Evolutionary conservation across 108 stramenopile genomes (phyloP), one percentile per base, ranked within the genome.

Genomic region (Hondaea fermentalgiana): DNA sequence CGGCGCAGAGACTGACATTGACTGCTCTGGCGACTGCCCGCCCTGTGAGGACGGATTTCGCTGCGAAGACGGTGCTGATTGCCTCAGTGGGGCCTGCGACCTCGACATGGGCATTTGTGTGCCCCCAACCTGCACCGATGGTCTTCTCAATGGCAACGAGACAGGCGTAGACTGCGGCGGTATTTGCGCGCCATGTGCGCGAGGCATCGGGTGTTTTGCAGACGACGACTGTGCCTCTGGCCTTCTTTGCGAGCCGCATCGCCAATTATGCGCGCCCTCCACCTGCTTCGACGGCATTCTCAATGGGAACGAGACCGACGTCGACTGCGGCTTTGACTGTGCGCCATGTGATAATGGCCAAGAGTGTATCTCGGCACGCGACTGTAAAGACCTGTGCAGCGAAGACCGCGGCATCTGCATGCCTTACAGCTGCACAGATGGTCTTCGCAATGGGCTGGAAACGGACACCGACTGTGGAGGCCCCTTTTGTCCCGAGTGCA

Each of bases 391-490:
- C 6, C 6, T 83, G 16, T 83, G 76, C 51, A 83, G 51, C 28
- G 76, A 83, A 45, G 76, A 83, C 23, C 45, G 51, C 3, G 76
- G 51, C 45, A 35, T 83, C 51, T 83, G 76, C 51, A 83, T 83
- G 76, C 76, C 76, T 0, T 83, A 45, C 51, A 83, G 43, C 76
- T 89, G 88, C 72, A 89, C 71, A 3, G 72, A 89, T 53, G 88
- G 88, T 16, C 51, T 89, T 25, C 88, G 72, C 5, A 72, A 89
- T 45, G 88, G 88, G 43, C 28, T 21, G 23, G 88, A 89, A 53
- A 89, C 88, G 23, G 88, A 89, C 72, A 57, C 55, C 14, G 71
- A 89, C 72, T 89, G 88, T 45, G 88, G 88, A 5, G 88, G 88
- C 21, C 72, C 72, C 23, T 71, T 72, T 44, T 89, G 88, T 14